Base-by-base conservation (phyloP, 768 basidiomycete species). In the Astraeus odoratus region DNA sequence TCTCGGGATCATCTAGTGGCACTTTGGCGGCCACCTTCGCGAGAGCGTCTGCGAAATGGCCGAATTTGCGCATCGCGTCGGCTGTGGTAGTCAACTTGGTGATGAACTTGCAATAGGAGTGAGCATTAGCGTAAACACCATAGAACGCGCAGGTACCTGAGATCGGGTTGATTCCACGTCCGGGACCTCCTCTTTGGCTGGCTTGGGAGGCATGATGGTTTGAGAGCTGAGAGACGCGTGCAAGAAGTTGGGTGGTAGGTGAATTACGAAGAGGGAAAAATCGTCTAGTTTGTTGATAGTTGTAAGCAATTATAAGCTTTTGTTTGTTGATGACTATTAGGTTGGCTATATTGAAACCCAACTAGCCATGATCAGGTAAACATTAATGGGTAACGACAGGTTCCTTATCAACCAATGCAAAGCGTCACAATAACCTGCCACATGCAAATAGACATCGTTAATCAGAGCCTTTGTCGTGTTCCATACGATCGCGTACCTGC, bases 41-140 rank as follows among this genome's bases (percentile, higher is more conserved):
- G 55, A 81, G 83, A 23, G 71, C 61, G 33, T 87, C 84, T 13
- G 80, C 78, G 34, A 79, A 57, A 39, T 67, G 67, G 4, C 82
- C 81, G 42, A 77, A 79, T 47, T 76, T 72, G 49, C 79, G 77
- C 76, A 89, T 73, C 29, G 75, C 65, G 39, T 76, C 73, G 30
- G 84, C 82, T 46, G 85, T 76, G 19, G 69, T 66, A 49, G 58
- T 61, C 51, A 87, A 69, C 54, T 75, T 73, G 24, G 66, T 59
- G 26, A 74, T 71, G 61, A 85, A 73, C 83, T n/a, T 86, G 43
- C 18, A 54, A 54, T 46, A 44, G 51, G 54, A 50, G 37, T 7
- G 22, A 15, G 15, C 10, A 8, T 5, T 20, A 6, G 37, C n/a
- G 37, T 39, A n/a, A n/a, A 5, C 19, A 15, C 16, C 8, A 39